Conservation (phyloP, 192 early-diverging fungal species). For the Rhizophagus clarus region DNA sequence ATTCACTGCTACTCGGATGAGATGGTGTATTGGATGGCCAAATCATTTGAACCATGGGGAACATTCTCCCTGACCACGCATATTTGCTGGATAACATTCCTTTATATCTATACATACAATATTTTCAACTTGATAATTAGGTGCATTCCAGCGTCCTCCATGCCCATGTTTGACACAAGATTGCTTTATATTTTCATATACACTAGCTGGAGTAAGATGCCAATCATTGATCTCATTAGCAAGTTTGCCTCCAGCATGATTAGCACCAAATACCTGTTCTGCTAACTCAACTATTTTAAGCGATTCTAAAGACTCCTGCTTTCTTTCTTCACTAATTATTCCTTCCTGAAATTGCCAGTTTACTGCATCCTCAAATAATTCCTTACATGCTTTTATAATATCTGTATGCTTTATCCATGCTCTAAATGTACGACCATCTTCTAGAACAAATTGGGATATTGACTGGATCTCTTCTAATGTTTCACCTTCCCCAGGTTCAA, state of each 20-base stretch:
- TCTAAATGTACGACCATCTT: constrained; percentile 28
- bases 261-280: constrained; percentile 26
- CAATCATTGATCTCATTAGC: constrained; percentile 15
- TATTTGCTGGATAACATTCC: constrained; percentile 16
- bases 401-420: constrained; percentile 21
- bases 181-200: constrained; percentile 28
- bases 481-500: too few relatives aligned
- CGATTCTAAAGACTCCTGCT: neutral
- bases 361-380: constrained; percentile 23
- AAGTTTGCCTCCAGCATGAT: constrained; percentile 7
- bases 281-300: constrained; percentile 30
- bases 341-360: constrained; percentile 17
- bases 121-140: constrained; percentile 12
- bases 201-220: neutral
- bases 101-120: constrained; percentile 25
- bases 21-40: constrained; percentile 16
- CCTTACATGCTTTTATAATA: constrained; percentile 23
- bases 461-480: too few relatives aligned
- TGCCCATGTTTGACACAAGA: constrained; percentile 16
- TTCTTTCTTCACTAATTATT: constrained; percentile 26
- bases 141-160: neutral
- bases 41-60: constrained; percentile 8
- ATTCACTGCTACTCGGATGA: constrained; percentile 12
- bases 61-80: constrained; percentile 11
- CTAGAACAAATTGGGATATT: constrained; percentile 20